Evolutionary conservation across 768 basidiomycete genomes (phyloP), one percentile per base, ranked within the genome.

Genomic region (Boletus rufocinnamomeus): DNA sequence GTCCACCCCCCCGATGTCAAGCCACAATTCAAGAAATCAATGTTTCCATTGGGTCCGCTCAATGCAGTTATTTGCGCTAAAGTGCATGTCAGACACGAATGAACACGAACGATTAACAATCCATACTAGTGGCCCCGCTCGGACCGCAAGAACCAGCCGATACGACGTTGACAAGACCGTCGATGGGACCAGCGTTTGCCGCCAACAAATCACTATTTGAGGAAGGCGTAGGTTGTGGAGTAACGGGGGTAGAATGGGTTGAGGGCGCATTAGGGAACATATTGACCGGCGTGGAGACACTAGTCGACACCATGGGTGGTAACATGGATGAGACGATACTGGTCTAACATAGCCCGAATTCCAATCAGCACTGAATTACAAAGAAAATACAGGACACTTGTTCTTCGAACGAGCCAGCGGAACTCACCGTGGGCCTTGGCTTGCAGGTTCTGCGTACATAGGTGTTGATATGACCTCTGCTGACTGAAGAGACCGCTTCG

Each of bases 1-100:
- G 73, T 81, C 93, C 93, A 95, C 32, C 88, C 88, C 35, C 68
- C 68, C 34, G 63, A 68, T 45, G 80, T 76, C 54, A 94, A 70
- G 44, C 90, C 91, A 66, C 92, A 94, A 75, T 90, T 91, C 63
- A 93, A 71, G 82, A 86, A 93, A 54, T 83, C 77, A 49, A 89
- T 84, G 66, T 78, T 70, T n/a, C 88, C 88, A 66, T 90, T 90
- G 19, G 88, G 88, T 19, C 89, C 89, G 41, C 75, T 73, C 27
- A 76, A 72, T 8, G 70, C 64, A 5, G 82, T 85, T 60, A 79
- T 74, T 41, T 82, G 57, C 64, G 65, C 87, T 89, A 66, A 51
- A 23, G 38, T 34, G 30, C 35, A 37, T 16, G 38, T 67, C 45
- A 53, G 53, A 52, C 34, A 54, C 32, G 50, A 21, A 50, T 17